Conservation (phyloP, 2,329 filamentous ascomycete species). For the Ascochyta clinopodiicola region DNA sequence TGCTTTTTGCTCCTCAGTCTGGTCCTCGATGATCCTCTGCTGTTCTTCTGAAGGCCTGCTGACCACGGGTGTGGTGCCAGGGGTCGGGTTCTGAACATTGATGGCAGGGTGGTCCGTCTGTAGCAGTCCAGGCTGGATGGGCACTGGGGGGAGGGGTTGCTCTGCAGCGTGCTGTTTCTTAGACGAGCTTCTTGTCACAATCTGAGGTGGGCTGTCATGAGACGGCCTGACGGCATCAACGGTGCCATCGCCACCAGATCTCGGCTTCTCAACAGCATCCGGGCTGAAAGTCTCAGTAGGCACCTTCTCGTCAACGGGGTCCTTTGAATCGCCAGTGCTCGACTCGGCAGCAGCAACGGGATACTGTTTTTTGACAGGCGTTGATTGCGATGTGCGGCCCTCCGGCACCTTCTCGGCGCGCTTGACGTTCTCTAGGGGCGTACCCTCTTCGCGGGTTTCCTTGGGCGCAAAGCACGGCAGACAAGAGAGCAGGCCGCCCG, state of each 20-base stretch:
- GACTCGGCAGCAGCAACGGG: slow-evolving; percentile 49
- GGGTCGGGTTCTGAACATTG: slow-evolving; percentile 55
- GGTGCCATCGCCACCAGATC: slow-evolving; percentile 29
- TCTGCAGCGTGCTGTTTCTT: slow-evolving; percentile 40
- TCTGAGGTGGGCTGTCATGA: slow-evolving; percentile 32
- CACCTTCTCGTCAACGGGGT: slow-evolving; percentile 54
- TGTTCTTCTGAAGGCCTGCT: slow-evolving; percentile 46
- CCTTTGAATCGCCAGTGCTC: slow-evolving; percentile 54
- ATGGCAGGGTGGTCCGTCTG: slow-evolving; percentile 48
- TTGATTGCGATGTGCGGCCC: slow-evolving; percentile 58
- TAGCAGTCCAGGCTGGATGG: slow-evolving; percentile 41
- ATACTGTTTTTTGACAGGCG: slow-evolving; percentile 50
- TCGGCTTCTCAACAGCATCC: slow-evolving; percentile 33
- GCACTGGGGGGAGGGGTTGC: slow-evolving; percentile 37
- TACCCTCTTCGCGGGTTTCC: slow-evolving; percentile 56
- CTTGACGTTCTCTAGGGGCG: slow-evolving; percentile 57
- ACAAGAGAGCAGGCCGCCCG: slow-evolving; percentile 55
- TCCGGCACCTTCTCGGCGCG: slow-evolving; percentile 48
- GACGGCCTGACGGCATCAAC: slow-evolving; percentile 25
- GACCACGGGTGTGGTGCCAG: slow-evolving; percentile 47
- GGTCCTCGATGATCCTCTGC: slow-evolving; percentile 55
- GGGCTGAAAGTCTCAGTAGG: slow-evolving; percentile 32
- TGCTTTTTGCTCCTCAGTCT: slow-evolving; percentile 56
- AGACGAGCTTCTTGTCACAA: slow-evolving; percentile 42
- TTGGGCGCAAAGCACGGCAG: slow-evolving; percentile 74